Base-by-base conservation (phyloP, 768 basidiomycete genomes). In the Mycena venus region DNA sequence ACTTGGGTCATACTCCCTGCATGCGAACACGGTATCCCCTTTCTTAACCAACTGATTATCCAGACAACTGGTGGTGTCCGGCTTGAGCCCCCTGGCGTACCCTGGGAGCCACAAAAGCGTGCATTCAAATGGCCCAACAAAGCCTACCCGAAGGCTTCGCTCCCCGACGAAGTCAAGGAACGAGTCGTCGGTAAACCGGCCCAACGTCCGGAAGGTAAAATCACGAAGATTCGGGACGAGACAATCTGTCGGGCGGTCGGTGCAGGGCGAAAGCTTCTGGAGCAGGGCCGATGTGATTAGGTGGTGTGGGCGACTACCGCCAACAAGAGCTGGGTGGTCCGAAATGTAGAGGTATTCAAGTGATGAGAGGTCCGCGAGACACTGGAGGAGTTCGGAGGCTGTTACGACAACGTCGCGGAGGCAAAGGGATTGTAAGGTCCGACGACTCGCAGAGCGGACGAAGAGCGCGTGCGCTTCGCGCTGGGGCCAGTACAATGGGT, bases 251-350 rank as follows among this genome's bases (percentile, higher is more conserved):
- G 23, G 47, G 21, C 21, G 6, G 8, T 47, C 47, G 47, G 47
- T n/a, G 3, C 19, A 32, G 12, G 64, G 65, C 17, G 59, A 10
- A n/a, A 69, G 47, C 12, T 12, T 14, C 19, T 14, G 10, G 14
- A 69, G 44, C 4, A 69, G n/a, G 2, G 56, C 31, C 7, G 60
- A 47, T 7, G 68, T 61, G 68, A 69, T 47, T 21, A 69, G 68
- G 40, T 69, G 31, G 14, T 61, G 60, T 5, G 40, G 17, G 15
- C 40, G 40, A 10, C 1, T 42, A 3, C 14, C 55, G 19, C 7
- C 23, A 10, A 12, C 36, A 12, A 29, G 2, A 4, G 25, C 31
- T 12, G 68, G 6, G 2, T 69, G 59, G 42, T 69, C 68, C 3
- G 58, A 47, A 14, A 69, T 19, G 47, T 49, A 34, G 9, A 69